Evolutionary conservation across 345 rosid genomes (phyloP).

Genomic region (Ceriops decandra): DNA sequence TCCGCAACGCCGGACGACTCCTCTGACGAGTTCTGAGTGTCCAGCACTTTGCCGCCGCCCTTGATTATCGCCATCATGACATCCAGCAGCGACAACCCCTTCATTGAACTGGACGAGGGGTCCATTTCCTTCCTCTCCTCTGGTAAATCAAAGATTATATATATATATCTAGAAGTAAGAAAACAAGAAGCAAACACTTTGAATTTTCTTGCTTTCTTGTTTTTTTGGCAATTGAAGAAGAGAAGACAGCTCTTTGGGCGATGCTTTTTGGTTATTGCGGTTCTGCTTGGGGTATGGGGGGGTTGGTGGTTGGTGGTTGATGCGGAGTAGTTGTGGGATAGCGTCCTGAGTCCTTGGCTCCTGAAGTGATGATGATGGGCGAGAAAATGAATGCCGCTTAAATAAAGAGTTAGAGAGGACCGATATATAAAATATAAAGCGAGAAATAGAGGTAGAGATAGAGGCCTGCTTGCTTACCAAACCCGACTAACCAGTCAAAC

Average conservation of each 20-base stretch:
- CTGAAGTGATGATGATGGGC: not conserved
- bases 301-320: not conserved
- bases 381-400: not conserved
- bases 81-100: conserved; percentile 58
- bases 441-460: not conserved
- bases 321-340: not conserved
- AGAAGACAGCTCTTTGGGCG: too few relatives aligned
- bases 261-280: not conserved
- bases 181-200: not conserved
- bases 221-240: too few relatives aligned
- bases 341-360: not conserved
- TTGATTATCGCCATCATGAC: conserved; percentile 74
- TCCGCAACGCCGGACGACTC: conserved; percentile 29
- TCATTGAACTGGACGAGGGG: conserved; percentile 28
- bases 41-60: conserved; percentile 42
- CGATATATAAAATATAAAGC: too few relatives aligned
- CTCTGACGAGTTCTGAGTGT: conserved; percentile 58
- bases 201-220: too few relatives aligned
- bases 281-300: not conserved
- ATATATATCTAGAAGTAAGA: not conserved
- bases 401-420: not conserved
- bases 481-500: conserved; percentile 25
- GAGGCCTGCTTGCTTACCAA: conserved; percentile 22
- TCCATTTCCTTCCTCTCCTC: conserved; percentile 11
- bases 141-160: too few relatives aligned